phyloP scores from a whole-genome alignment of 73 alveolate species.

The Blepharisma japonicum region DNA sequence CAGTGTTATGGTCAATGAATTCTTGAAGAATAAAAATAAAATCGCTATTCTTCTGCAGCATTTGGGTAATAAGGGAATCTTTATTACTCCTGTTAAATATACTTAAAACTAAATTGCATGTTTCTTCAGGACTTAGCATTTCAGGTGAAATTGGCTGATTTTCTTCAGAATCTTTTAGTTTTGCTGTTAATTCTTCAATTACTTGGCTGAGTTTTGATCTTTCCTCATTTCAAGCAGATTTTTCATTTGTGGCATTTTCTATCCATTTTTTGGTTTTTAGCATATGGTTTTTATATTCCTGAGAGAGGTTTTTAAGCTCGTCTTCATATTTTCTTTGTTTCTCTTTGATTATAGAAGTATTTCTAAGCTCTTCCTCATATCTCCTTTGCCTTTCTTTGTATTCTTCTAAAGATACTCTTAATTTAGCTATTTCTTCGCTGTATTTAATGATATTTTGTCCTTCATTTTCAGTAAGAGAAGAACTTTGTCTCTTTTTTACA shows the following conservation, averaged over 20 bases:
- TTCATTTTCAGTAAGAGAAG: too few relatives aligned
- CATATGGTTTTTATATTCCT: conserved; percentile 7
- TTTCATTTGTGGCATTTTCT: not conserved
- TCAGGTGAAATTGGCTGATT: conserved; percentile 11
- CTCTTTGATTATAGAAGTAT: not conserved
- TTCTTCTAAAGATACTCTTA: too few relatives aligned
- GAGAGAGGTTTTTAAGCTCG: not conserved
- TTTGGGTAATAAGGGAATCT: conserved; percentile 10
- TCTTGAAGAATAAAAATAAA: not conserved
- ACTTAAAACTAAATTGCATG: not conserved
- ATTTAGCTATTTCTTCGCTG: too few relatives aligned
- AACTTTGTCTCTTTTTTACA: too few relatives aligned
- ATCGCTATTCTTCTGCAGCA: conserved; percentile 6
- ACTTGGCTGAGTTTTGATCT: not conserved
- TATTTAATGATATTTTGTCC: too few relatives aligned
- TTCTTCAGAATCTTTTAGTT: not conserved
- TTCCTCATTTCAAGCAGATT: not conserved
- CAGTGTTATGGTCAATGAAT: not conserved
- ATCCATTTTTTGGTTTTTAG: conserved; percentile 18
- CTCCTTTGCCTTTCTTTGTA: too few relatives aligned
- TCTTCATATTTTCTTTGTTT: conserved; percentile 16
- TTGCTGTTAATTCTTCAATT: not conserved
- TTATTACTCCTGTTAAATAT: conserved; percentile 17
- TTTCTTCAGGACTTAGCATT: conserved; percentile 25
- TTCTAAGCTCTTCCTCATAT: not conserved